These are phyloP conservation scores for Yarrowia divulgata DNA, from an alignment of 805 yeast species.

Conservation along the genomic window DNA sequence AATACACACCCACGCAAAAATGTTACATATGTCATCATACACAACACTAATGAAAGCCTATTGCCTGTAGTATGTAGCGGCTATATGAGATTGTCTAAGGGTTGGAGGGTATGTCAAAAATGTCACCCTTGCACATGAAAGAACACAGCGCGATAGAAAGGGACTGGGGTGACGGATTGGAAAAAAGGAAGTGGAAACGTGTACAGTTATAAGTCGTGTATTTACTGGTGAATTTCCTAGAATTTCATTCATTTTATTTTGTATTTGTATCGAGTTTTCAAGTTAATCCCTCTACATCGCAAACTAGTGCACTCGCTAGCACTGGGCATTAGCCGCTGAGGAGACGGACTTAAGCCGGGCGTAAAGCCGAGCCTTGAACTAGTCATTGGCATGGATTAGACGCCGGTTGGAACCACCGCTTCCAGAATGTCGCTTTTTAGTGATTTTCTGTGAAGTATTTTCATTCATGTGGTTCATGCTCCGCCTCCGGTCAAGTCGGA, in stretches of 20 bases:
- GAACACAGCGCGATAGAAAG: not conserved
- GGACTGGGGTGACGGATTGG: too few relatives aligned
- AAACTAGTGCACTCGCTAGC: not conserved
- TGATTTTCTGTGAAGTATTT: not conserved
- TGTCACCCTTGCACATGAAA: not conserved
- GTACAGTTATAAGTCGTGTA: too few relatives aligned
- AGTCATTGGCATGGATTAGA: not conserved
- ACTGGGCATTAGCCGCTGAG: slow-evolving; percentile 4
- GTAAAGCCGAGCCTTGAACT: not conserved
- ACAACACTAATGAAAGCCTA: slow-evolving; percentile 11
- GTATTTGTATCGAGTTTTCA: too few relatives aligned
- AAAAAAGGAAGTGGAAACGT: too few relatives aligned
- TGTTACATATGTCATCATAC: slow-evolving; percentile 4
- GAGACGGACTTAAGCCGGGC: not conserved
- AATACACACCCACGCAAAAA: not conserved
- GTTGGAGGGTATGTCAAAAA: not conserved
- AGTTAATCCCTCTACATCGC: not conserved
- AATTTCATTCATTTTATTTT: too few relatives aligned
- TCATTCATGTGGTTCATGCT: not conserved
- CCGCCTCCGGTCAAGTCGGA: slow-evolving; percentile 10
- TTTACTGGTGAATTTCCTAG: too few relatives aligned
- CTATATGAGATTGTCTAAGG: not conserved
- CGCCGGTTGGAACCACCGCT: not conserved
- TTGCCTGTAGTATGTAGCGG: slow-evolving; percentile 1
- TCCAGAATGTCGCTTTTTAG: not conserved